Conservation (phyloP, 2,329 filamentous ascomycete genomes). For the Aspergillus sergii region DNA sequence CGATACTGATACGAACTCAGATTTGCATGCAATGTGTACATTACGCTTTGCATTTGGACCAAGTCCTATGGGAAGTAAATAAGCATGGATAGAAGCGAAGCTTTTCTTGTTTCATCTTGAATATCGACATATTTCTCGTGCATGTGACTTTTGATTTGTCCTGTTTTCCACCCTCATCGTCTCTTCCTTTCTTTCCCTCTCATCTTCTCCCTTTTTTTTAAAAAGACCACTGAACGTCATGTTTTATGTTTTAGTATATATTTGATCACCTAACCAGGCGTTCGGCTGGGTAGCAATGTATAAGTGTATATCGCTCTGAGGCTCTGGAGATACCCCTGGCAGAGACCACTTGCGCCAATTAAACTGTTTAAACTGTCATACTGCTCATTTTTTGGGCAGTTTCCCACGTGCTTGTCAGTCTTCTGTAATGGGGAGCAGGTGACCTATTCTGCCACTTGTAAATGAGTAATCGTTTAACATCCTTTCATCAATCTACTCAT, state of each 20-base stretch:
- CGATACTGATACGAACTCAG: conserved; percentile 20
- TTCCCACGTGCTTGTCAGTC: background rate
- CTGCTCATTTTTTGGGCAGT: background rate
- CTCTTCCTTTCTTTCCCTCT: background rate
- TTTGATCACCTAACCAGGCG: background rate
- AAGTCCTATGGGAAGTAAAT: conserved; percentile 22
- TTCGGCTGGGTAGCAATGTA: background rate
- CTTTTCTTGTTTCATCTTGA: conserved; percentile 6
- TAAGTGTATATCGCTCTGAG: background rate
- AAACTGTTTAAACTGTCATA: background rate
- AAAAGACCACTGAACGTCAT: background rate
- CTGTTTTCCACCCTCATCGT: too few species aligned
- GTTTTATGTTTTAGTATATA: background rate
- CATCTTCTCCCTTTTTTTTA: background rate
- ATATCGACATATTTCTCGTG: conserved; percentile 7
- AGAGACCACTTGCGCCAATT: background rate
- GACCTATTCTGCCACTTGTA: background rate
- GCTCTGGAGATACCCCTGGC: background rate
- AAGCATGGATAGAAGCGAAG: conserved; percentile 20
- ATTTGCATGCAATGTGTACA: conserved; percentile 16
- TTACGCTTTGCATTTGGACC: conserved; percentile 9
- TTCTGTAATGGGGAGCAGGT: background rate
- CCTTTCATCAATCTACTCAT: background rate
- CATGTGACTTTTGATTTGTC: background rate
- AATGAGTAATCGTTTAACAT: background rate